Evolutionary conservation across 148 eudicot species (phyloP).

Genomic region (Nepenthes mirabilis): DNA sequence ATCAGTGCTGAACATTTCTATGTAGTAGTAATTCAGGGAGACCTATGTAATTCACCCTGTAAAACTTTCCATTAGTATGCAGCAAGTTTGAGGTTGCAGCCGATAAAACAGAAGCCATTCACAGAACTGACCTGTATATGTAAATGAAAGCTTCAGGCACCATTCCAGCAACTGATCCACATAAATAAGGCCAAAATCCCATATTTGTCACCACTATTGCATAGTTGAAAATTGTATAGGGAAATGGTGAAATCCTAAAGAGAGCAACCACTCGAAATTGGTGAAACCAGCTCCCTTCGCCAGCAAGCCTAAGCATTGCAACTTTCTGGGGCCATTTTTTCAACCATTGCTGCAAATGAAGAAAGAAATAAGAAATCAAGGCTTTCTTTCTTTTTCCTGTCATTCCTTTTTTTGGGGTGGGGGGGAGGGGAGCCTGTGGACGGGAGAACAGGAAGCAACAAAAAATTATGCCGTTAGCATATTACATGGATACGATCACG

Average conservation of each 20-base stretch:
- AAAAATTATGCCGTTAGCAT: neutral
- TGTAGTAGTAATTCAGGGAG: too few species aligned
- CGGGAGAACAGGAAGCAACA: neutral
- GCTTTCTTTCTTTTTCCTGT: neutral
- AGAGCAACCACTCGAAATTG: conserved; percentile 85
- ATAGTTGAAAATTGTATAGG: conserved; percentile 87
- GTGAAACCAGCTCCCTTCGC: conserved; percentile 74
- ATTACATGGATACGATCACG: conserved; percentile 82
- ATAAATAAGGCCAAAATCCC: conserved; percentile 86
- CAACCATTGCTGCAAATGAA: conserved; percentile 46
- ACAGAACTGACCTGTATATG: conserved; percentile 61
- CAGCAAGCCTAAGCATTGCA: conserved; percentile 76
- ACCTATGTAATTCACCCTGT: too few species aligned
- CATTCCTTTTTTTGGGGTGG: neutral
- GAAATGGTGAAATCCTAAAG: conserved; percentile 85
- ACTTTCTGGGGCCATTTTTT: conserved; percentile 83
- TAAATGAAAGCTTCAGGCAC: conserved; percentile 85
- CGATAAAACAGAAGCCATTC: too few species aligned
- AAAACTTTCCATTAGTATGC: neutral
- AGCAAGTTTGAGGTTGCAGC: neutral
- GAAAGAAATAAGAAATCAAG: neutral
- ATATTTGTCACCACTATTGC: conserved; percentile 75
- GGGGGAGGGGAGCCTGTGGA: neutral
- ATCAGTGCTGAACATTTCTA: too few species aligned
- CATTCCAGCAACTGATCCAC: conserved; percentile 92